These are phyloP conservation scores for Suillus americanus DNA, from an alignment of 768 basidiomycete genomes.

Conservation along the genomic window DNA sequence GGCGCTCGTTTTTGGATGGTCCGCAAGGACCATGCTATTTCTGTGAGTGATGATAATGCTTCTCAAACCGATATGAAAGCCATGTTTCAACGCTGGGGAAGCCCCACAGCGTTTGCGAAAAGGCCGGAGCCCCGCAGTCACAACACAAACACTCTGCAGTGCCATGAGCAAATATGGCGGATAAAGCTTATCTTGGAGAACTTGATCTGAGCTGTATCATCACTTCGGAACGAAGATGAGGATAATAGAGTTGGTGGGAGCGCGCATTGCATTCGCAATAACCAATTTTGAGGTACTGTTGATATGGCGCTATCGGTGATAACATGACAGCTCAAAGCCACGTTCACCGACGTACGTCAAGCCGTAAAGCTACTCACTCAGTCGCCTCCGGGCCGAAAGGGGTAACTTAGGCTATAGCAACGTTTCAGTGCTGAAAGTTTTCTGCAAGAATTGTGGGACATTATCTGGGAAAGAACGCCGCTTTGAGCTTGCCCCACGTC, in stretches of 20 bases:
- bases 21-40: neutral
- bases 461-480: conserved; percentile 30
- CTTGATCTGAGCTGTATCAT: conserved; percentile 9
- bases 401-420: conserved; percentile 13
- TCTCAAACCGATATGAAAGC: neutral
- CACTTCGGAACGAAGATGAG: conserved; percentile 14
- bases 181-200: conserved; percentile 15
- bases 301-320: conserved; percentile 6
- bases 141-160: neutral
- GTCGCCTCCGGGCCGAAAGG: conserved; percentile 4
- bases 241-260: conserved; percentile 13
- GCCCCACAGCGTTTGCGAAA: neutral
- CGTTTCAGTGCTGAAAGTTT: conserved; percentile 17
- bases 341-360: conserved; percentile 3
- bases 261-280: neutral
- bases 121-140: neutral
- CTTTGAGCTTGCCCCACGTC: conserved; percentile 24
- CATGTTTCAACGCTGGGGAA: neutral
- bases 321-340: conserved; percentile 8
- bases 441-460: conserved; percentile 19
- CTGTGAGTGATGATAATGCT: neutral
- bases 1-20: neutral
- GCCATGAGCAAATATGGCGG: conserved; percentile 3
- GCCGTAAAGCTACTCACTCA: conserved; percentile 3
- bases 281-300: conserved; percentile 1